Base-by-base conservation (phyloP, 768 basidiomycete genomes). In the Rhizopogon rudus region DNA sequence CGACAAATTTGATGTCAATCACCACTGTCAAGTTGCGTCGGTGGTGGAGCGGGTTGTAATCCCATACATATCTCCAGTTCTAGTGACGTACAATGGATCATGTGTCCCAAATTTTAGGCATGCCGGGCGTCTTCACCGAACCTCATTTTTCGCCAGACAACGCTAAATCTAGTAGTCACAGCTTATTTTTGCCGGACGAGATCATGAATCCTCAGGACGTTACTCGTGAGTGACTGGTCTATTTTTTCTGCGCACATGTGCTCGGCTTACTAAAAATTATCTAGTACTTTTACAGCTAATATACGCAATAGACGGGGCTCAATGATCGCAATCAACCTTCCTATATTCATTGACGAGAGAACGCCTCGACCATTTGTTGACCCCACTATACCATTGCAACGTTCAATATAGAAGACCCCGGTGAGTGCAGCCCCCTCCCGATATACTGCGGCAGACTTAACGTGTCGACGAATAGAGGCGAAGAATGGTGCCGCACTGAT, bases 181-280 rank as follows among this genome's bases (percentile, higher is more conserved):
- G 92, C 67, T 73, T 98, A 52, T 98, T 98, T 76, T 78, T 99
- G 16, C 93, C 95, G 1, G 88, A 98, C 65, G 87, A 98, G 72
- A 86, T 98, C 61, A 98, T 93, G 43, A 99, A 98, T 69, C 93
- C 94, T 40, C 97, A 98, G n/a, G n/a, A 45, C 90, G 97, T 53
- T 99, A 98, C 75, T 95, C 95, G 97, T 98, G 62, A 73, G 20
- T 25, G 25, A 25, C 4, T 25, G 25, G 25, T 44, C 44, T 17
- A 41, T 55, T 61, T 60, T 57, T 13, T 53, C 57, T 49, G 41
- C 41, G n/a, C 2, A 39, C 14, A 37, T 12, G 22, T 54, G 48
- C 61, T 59, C 59, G 53, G 57, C 55, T 22, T 51, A 56, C 57
- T 60, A 51, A 55, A 37, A 41, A 51, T 39, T 52, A 55, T 56